phyloP scores from a whole-genome alignment of 1,139 yeast species.

The Meyerozyma carpophila region DNA sequence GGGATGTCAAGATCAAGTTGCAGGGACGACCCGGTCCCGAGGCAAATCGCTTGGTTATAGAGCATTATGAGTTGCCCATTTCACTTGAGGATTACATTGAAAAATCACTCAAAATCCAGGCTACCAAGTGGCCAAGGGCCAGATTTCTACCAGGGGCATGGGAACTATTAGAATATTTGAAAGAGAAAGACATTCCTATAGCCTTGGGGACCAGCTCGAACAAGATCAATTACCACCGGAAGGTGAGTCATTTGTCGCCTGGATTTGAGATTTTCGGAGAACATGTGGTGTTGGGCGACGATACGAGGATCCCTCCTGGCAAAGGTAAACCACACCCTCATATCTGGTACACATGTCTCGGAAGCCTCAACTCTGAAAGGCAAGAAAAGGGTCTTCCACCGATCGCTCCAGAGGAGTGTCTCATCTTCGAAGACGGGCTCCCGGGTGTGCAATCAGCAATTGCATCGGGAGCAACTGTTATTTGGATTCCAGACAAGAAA shows the following conservation, averaged over 20 bases:
- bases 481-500: constrained; percentile 87
- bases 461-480: constrained; percentile 78
- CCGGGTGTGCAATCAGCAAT: constrained; percentile 82
- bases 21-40: constrained; percentile 89
- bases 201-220: constrained; percentile 92
- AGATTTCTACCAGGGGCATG: constrained; percentile 79
- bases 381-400: constrained; percentile 28
- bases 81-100: constrained; percentile 58
- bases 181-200: constrained; percentile 54
- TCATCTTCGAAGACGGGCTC: constrained; percentile 91
- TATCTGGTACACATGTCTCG: constrained; percentile 81
- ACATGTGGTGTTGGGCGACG: constrained; percentile 84
- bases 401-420: constrained; percentile 68
- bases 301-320: constrained; percentile 71
- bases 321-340: constrained; percentile 92
- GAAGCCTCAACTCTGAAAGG: constrained; percentile 52
- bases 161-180: constrained; percentile 54
- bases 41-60: constrained; percentile 55
- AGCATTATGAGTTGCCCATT: constrained; percentile 61
- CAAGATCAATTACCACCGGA: constrained; percentile 50
- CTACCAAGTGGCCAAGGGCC: constrained; percentile 55
- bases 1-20: constrained; percentile 81
- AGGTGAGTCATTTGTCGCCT: constrained; percentile 61
- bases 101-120: constrained; percentile 51
- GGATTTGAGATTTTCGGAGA: constrained; percentile 61